These are phyloP conservation scores for Cynara cardunculus DNA, from an alignment of 129 eudicot species.

Conservation along the genomic window DNA sequence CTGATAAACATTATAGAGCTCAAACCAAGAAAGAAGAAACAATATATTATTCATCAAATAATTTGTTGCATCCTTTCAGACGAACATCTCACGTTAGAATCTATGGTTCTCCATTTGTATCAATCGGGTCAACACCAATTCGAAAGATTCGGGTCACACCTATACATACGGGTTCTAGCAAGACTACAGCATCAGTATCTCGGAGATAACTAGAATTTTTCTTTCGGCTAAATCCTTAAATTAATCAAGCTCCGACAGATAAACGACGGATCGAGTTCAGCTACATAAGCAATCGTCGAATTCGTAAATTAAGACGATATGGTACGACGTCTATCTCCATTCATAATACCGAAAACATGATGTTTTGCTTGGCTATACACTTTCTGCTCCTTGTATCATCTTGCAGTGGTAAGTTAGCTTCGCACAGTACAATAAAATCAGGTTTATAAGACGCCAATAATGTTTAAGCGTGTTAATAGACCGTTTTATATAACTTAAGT, in stretches of 20 bases:
- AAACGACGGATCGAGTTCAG: not conserved
- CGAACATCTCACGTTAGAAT: conserved; percentile 14
- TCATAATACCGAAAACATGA: conserved; percentile 4
- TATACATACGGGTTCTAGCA: conserved; percentile 18
- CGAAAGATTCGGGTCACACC: conserved; percentile 15
- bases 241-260: not conserved
- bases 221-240: not conserved
- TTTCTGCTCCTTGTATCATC: conserved; percentile 19
- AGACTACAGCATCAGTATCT: not conserved
- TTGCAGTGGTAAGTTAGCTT: conserved; percentile 27
- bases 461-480: no score
- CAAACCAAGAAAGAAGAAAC: not conserved
- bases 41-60: not conserved
- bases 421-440: not conserved
- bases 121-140: not conserved
- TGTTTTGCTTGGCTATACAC: conserved; percentile 7
- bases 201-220: not conserved
- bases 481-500: not conserved
- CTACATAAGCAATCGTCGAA: not conserved
- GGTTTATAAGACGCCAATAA: not conserved
- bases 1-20: no score
- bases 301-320: not conserved
- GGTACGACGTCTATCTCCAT: no score
- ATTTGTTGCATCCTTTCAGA: not conserved
- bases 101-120: not conserved